Conservation (phyloP, 129 eudicot species). For the Lactuca sativa region DNA sequence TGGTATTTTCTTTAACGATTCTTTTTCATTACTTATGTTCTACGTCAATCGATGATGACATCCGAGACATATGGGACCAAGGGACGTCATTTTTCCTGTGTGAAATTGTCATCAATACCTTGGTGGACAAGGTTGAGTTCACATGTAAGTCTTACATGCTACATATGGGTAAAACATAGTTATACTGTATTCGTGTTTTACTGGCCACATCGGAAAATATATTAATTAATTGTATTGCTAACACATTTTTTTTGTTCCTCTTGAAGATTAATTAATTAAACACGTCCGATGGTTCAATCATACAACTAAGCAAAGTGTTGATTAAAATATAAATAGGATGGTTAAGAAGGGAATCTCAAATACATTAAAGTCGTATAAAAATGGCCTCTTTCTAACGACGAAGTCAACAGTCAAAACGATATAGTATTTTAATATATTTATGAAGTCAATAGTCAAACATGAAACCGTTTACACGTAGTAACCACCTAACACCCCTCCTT, state of each 20-base stretch:
- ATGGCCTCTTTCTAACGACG: conserved; percentile 5
- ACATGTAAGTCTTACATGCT: too few species aligned
- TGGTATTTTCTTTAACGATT: too few species aligned
- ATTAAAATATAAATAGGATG: conserved; percentile 6
- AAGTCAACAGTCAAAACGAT: conserved; percentile 21
- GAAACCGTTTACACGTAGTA: conserved; percentile 14
- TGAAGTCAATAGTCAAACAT: conserved; percentile 34
- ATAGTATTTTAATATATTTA: background rate
- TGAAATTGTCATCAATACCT: too few species aligned
- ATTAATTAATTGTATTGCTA: background rate
- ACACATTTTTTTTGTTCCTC: too few species aligned
- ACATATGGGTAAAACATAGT: too few species aligned
- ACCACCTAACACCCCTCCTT: conserved; percentile 20
- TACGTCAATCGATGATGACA: too few species aligned
- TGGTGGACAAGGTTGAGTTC: too few species aligned
- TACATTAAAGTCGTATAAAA: conserved; percentile 10
- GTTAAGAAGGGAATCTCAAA: conserved; percentile 5
- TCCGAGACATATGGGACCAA: too few species aligned
- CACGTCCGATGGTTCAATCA: background rate
- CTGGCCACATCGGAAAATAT: background rate
- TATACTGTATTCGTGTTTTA: background rate
- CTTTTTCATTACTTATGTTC: too few species aligned
- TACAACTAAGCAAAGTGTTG: background rate
- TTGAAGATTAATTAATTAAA: background rate
- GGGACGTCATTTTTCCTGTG: too few species aligned